A percentile compares a stretch with the other conserved stretches of the same genome.
These are phyloP conservation scores for Globisporangium lucens DNA, from an alignment of 352 stramenopile species.

Conservation along the genomic window DNA sequence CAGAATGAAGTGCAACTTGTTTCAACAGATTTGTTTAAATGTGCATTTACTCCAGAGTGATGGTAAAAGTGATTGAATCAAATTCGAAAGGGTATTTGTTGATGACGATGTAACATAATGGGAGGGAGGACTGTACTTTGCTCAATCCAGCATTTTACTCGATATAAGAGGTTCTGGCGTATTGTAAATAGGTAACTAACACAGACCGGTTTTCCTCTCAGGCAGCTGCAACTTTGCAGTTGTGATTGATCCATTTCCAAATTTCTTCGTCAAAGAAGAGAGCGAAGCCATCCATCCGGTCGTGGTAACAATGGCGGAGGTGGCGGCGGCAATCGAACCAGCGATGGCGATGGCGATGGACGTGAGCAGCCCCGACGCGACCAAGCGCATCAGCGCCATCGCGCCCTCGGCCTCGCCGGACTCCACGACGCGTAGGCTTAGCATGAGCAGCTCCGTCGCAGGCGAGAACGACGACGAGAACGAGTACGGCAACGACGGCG, in stretches of 20 bases:
- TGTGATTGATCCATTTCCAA: constrained; percentile 2
- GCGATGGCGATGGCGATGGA: not conserved
- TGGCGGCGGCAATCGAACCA: not conserved
- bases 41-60: too few relatives aligned
- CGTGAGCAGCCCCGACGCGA: not conserved
- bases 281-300: constrained; percentile 7
- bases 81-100: too few relatives aligned
- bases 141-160: not conserved
- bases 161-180: not conserved
- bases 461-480: constrained; percentile 18
- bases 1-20: too few relatives aligned
- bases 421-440: not conserved
- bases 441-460: constrained; percentile 12
- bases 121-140: too few relatives aligned
- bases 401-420: not conserved
- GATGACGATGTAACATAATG: too few relatives aligned
- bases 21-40: too few relatives aligned
- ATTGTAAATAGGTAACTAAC: not conserved
- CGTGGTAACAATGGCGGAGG: not conserved
- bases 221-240: constrained; percentile 1
- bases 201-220: not conserved
- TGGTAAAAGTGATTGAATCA: too few relatives aligned
- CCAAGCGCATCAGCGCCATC: not conserved
- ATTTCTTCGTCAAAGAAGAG: not conserved
- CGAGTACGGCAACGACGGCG: constrained; percentile 21